Evolutionary conservation across 2,329 filamentous ascomycete species (phyloP).

Genomic region (Fusarium veterinarium): DNA sequence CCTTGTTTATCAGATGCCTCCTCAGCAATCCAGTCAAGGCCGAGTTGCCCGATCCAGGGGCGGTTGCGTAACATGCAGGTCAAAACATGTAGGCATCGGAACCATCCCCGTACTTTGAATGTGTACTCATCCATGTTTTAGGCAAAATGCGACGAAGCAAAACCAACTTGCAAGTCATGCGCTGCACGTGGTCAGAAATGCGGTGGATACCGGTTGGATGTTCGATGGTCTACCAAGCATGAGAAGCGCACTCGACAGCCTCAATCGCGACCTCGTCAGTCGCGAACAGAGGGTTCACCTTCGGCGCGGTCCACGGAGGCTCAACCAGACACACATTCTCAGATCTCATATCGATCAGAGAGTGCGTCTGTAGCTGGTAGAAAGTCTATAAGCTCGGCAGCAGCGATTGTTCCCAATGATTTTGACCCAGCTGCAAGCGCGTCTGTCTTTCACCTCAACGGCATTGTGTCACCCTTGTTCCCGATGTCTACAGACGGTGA

Average conservation of each 20-base stretch:
- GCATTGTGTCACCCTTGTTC: background rate
- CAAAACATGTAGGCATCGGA: background rate
- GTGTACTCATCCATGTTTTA: background rate
- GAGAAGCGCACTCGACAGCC: background rate
- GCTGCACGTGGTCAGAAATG: background rate
- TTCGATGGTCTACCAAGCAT: background rate
- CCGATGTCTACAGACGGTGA: background rate
- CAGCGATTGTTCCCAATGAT: background rate
- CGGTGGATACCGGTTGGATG: background rate
- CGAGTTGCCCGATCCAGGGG: background rate
- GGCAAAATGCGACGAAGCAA: background rate
- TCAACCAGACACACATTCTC: background rate
- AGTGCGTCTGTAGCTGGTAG: background rate
- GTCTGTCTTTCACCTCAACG: background rate
- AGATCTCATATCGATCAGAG: background rate
- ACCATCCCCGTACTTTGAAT: background rate
- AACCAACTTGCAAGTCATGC: background rate
- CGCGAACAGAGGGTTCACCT: background rate
- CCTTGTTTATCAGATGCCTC: background rate
- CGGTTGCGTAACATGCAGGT: conserved; percentile 1
- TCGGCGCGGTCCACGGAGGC: background rate
- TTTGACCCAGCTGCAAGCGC: background rate
- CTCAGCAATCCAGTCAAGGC: background rate
- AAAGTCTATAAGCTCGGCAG: background rate
- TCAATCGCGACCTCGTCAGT: background rate